Evolutionary conservation across 2,329 filamentous ascomycete genomes (phyloP).

Genomic region (Paraphoma sp.): DNA sequence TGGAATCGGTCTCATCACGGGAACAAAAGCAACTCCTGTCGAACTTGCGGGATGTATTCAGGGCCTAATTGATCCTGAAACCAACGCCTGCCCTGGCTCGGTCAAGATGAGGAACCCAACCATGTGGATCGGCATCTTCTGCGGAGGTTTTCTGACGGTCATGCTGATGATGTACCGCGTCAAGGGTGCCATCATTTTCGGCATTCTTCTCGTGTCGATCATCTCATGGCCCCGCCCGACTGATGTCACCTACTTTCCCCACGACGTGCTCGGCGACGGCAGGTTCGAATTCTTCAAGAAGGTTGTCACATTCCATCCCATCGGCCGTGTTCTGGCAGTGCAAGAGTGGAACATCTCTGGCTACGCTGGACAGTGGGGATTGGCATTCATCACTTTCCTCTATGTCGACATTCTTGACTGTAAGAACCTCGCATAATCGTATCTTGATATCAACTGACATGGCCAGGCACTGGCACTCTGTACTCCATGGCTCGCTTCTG

Average conservation of each 20-base stretch:
- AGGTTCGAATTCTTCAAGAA: constrained; percentile 87
- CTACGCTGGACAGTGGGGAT: constrained; percentile 77
- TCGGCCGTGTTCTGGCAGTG: constrained; percentile 70
- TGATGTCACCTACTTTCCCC: constrained; percentile 79
- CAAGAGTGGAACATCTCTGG: constrained; percentile 75
- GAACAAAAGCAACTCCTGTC: constrained; percentile 70
- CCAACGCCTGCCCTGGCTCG: constrained; percentile 65
- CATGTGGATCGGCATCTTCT: constrained; percentile 90
- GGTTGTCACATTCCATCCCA: constrained; percentile 83
- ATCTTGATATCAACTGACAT: constrained; percentile 3
- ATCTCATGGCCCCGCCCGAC: constrained; percentile 87
- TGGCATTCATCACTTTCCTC: constrained; percentile 86
- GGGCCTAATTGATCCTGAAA: constrained; percentile 48
- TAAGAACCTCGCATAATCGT: constrained; percentile 7
- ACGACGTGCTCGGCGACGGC: constrained; percentile 71
- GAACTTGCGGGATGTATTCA: constrained; percentile 76
- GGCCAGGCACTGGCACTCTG: constrained; percentile 71
- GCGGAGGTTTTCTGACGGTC: constrained; percentile 79
- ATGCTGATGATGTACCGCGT: constrained; percentile 84
- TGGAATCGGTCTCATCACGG: constrained; percentile 80
- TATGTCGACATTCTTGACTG: constrained; percentile 90
- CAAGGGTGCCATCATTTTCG: constrained; percentile 84
- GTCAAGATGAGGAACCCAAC: constrained; percentile 83
- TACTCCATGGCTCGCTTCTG: constrained; percentile 91
- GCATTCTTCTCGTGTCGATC: constrained; percentile 83